A percentile compares a stretch with the other conserved stretches of the same genome.
Evolutionary conservation across 2,329 filamentous ascomycete genomes (phyloP).

Genomic region (Fusarium concolor): DNA sequence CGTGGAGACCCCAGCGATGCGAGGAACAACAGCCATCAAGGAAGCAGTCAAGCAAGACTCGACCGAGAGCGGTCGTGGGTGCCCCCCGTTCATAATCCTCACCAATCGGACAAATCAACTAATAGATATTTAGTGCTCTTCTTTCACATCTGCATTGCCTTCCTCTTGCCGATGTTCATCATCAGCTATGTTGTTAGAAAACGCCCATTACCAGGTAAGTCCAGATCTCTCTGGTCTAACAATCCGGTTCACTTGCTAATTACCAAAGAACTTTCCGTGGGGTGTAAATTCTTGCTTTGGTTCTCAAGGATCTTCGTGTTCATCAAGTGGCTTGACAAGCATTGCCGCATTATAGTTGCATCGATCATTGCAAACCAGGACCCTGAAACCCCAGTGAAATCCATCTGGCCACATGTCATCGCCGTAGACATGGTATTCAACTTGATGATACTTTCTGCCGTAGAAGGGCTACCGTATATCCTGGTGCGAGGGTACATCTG

Average conservation of each 20-base stretch:
- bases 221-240: not conserved
- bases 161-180: not conserved
- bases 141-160: not conserved
- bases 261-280: not conserved
- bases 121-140: not conserved
- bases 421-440: not conserved
- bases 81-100: not conserved
- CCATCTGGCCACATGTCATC: not conserved
- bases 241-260: not conserved
- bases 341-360: not conserved
- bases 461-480: not conserved
- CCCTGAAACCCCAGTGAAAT: not conserved
- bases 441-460: not conserved
- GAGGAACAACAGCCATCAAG: not conserved
- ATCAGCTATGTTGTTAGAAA: not conserved
- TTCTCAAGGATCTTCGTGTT: not conserved
- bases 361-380: not conserved
- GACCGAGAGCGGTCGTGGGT: not conserved
- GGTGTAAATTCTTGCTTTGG: not conserved
- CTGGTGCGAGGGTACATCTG: not conserved
- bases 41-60: not conserved
- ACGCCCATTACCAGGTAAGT: not conserved
- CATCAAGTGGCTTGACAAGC: not conserved
- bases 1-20: not conserved
- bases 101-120: not conserved